Percentiles rank a stretch among this genome's conserved stretches.
Evolutionary conservation across 192 early-diverging fungal species (phyloP).

Genomic region (Geranomyces michiganensis): DNA sequence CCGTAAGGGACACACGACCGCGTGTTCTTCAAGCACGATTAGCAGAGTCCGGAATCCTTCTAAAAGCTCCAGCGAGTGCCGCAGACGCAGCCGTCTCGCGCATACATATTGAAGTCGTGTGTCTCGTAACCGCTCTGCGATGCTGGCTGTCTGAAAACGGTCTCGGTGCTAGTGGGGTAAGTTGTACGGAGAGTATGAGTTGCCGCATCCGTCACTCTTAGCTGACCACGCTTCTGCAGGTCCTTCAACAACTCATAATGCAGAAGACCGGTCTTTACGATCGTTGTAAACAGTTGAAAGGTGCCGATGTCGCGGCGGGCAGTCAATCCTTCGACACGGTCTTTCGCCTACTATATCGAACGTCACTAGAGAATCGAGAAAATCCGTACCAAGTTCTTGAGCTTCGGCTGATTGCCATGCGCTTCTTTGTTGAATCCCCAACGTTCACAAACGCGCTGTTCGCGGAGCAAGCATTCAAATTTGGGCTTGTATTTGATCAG

Average conservation of each 20-base stretch:
- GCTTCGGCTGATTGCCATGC: slow-evolving; percentile 16
- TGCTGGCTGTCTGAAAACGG: background rate
- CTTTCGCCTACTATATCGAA: slow-evolving; percentile 21
- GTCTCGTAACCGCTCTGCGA: background rate
- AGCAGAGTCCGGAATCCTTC: background rate
- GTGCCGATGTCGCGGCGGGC: slow-evolving; percentile 3
- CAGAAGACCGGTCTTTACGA: slow-evolving; percentile 5
- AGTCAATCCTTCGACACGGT: slow-evolving; percentile 8
- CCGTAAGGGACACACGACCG: background rate
- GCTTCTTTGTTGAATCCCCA: slow-evolving; percentile 18
- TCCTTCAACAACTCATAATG: slow-evolving; percentile 6
- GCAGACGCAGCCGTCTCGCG: background rate
- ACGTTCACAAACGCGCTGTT: background rate
- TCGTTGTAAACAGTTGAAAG: background rate
- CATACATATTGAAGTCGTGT: background rate
- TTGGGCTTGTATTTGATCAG: slow-evolving; percentile 29
- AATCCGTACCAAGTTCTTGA: slow-evolving; percentile 7
- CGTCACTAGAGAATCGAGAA: slow-evolving; percentile 4
- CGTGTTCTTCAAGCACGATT: background rate
- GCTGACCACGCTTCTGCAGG: background rate
- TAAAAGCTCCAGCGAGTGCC: background rate
- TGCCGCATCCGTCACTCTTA: background rate
- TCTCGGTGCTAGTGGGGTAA: background rate
- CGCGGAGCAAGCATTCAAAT: slow-evolving; percentile 26
- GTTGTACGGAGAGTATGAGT: background rate